Conservation (phyloP, 2,329 filamentous ascomycete species). For the Cercospora citrullina region DNA sequence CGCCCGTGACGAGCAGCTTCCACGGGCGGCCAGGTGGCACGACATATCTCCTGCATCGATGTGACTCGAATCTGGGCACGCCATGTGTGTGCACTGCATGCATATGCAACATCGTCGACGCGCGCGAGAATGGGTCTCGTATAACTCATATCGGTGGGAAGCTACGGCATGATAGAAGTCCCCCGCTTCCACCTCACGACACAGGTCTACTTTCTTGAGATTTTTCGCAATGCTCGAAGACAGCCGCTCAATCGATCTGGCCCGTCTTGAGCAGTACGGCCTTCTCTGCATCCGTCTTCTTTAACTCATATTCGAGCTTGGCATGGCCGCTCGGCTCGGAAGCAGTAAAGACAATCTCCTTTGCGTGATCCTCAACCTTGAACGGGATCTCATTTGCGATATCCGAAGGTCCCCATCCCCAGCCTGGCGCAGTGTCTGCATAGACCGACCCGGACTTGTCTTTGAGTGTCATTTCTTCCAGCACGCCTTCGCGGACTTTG, state of each 20-base stretch:
- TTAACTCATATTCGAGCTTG: slow-evolving; percentile 1
- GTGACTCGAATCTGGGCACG: background rate
- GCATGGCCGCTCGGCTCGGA: background rate
- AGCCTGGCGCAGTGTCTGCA: slow-evolving; percentile 4
- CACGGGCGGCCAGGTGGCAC: background rate
- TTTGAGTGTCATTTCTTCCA: slow-evolving; percentile 4
- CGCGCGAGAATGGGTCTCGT: background rate
- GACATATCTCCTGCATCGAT: slow-evolving; percentile 2
- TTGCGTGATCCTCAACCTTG: background rate
- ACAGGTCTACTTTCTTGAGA: background rate
- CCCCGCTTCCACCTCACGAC: background rate
- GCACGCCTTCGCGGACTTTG: background rate
- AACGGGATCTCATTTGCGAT: slow-evolving; percentile 3
- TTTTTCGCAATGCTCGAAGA: background rate
- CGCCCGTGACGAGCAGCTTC: background rate
- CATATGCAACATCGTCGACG: background rate
- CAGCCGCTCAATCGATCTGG: background rate
- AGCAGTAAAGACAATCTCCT: slow-evolving; percentile 5
- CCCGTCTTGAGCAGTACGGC: background rate
- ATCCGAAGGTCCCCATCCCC: slow-evolving; percentile 2
- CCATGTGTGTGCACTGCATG: background rate
- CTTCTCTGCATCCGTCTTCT: background rate
- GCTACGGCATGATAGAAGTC: background rate
- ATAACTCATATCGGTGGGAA: background rate
- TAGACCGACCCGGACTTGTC: background rate